phyloP scores from a whole-genome alignment of 805 yeast genomes.

The Brettanomyces nanus region DNA sequence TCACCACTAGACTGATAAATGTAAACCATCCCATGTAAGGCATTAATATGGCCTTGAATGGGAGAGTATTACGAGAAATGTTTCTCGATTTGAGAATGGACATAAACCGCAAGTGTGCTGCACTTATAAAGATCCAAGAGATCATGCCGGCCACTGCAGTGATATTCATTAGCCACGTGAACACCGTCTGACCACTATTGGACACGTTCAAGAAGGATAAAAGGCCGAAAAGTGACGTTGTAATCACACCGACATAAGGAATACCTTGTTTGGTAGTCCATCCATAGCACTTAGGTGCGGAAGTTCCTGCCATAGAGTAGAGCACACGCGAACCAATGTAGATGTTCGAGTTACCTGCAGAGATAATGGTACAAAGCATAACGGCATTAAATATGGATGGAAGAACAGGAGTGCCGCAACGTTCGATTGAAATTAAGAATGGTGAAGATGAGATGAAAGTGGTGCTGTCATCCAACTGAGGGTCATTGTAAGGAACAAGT shows the following conservation, averaged over 20 bases:
- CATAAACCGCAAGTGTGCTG: conserved; percentile 66
- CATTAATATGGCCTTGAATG: conserved; percentile 63
- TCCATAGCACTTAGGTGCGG: conserved; percentile 48
- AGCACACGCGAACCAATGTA: conserved; percentile 65
- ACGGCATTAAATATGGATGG: conserved; percentile 71
- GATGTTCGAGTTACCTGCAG: conserved; percentile 75
- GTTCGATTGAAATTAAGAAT: conserved; percentile 61
- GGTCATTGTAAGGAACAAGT: conserved; percentile 62
- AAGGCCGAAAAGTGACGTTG: conserved; percentile 55
- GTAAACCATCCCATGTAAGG: conserved; percentile 63
- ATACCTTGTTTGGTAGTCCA: conserved; percentile 50
- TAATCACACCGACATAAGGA: conserved; percentile 48
- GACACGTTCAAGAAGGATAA: conserved; percentile 55
- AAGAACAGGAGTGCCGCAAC: conserved; percentile 57
- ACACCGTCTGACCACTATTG: conserved; percentile 46
- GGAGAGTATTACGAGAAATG: conserved; percentile 58
- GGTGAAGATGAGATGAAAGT: conserved; percentile 54
- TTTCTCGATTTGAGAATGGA: conserved; percentile 52
- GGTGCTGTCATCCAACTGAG: conserved; percentile 30
- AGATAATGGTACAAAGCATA: conserved; percentile 54
- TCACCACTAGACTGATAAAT: conserved; percentile 39
- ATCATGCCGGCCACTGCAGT: conserved; percentile 73
- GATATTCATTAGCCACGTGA: conserved; percentile 66
- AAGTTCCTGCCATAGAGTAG: conserved; percentile 53
- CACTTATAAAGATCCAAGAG: conserved; percentile 60